Conservation (phyloP, 2,329 filamentous ascomycete genomes). For the Pseudogymnoascus sp. region DNA sequence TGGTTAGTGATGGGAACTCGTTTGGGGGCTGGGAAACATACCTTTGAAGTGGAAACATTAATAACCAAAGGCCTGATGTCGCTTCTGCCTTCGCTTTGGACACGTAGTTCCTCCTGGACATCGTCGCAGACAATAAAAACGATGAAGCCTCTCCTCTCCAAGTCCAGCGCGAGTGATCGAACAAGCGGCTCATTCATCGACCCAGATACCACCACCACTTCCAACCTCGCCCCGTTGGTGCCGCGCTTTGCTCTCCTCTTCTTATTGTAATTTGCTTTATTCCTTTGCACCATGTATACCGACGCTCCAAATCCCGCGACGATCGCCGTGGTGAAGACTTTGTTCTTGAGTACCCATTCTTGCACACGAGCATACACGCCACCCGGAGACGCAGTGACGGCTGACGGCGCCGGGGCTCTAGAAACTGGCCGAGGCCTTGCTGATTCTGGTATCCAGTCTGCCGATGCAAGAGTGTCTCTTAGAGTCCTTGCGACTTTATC, state of each 20-base stretch:
- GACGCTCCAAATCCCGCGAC: constrained; percentile 64
- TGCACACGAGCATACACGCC: constrained; percentile 47
- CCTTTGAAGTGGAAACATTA: constrained; percentile 66
- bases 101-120: constrained; percentile 73
- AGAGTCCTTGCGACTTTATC: constrained; percentile 66
- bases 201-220: constrained; percentile 85
- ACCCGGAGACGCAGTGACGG: constrained; percentile 30
- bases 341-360: constrained; percentile 66
- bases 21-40: constrained; percentile 16
- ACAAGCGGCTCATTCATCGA: constrained; percentile 78
- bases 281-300: constrained; percentile 40
- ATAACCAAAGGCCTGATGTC: constrained; percentile 78
- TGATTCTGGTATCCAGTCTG: constrained; percentile 65
- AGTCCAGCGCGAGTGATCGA: constrained; percentile 71
- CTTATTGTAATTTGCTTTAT: constrained; percentile 49
- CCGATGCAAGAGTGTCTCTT: constrained; percentile 59
- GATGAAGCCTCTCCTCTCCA: constrained; percentile 87
- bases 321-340: constrained; percentile 63
- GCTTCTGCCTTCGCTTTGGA: constrained; percentile 66
- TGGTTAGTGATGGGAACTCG: constrained; percentile 27
- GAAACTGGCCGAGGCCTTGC: constrained; percentile 49
- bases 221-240: constrained; percentile 73
- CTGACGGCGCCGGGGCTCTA: constrained; percentile 10
- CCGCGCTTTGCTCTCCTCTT: constrained; percentile 72
- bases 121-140: constrained; percentile 84